Evolutionary conservation across 257 asterid genomes (phyloP).

Genomic region (Anisodus tanguticus): DNA sequence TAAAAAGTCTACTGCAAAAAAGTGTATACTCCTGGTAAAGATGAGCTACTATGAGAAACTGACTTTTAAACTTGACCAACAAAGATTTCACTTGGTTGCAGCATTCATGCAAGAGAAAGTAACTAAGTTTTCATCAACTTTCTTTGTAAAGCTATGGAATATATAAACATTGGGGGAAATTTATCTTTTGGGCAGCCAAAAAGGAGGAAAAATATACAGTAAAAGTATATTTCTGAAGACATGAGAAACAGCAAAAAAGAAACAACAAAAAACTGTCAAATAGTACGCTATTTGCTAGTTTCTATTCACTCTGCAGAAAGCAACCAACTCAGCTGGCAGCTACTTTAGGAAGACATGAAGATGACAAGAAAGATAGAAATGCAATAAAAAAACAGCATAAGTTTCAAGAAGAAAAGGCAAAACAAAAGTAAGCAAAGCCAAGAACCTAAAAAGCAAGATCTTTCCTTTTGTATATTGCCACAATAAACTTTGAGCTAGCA

Average conservation of each 20-base stretch:
- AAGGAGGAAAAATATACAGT: not conserved
- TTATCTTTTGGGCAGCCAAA: not conserved
- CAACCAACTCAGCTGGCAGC: not conserved
- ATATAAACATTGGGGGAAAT: not conserved
- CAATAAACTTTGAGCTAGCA: not conserved
- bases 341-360: not conserved
- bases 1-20: not conserved
- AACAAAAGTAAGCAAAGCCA: not conserved
- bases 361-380: not conserved
- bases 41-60: not conserved
- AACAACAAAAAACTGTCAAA: not conserved
- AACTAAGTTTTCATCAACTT: not conserved
- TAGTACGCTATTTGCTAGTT: not conserved
- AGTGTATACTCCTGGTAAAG: not conserved
- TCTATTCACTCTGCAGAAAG: conserved; percentile 15
- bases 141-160: not conserved
- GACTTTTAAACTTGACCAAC: not conserved
- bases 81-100: not conserved
- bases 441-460: not conserved
- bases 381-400: not conserved
- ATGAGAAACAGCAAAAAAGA: not conserved
- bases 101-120: not conserved
- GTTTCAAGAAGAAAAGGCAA: conserved; percentile 15
- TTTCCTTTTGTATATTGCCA: conserved; percentile 13
- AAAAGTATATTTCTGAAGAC: not conserved